phyloP scores from a whole-genome alignment of 2,329 filamentous ascomycete species.

The Ambrosiella beaveri region DNA sequence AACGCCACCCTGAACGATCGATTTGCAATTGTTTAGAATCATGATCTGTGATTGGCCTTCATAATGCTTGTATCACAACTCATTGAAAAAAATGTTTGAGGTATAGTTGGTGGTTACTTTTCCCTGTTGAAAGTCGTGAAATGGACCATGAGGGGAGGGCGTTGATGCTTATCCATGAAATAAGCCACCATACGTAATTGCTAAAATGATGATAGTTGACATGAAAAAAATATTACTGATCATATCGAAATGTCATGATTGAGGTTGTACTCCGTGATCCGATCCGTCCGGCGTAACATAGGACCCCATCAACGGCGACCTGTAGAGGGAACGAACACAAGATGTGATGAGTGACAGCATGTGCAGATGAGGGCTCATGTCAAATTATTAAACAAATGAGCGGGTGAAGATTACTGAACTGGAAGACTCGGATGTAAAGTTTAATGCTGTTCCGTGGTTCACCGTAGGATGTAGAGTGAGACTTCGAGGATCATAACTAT shows the following conservation, averaged over 20 bases:
- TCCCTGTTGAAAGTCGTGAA: no score
- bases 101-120: no score
- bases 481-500: not conserved
- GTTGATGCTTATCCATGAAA: no score
- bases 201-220: no score
- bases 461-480: not conserved
- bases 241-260: no score
- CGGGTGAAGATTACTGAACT: not conserved
- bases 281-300: no score
- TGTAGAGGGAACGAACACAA: not conserved
- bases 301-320: no score
- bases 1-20: not conserved
- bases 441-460: not conserved
- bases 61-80: not conserved
- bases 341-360: not conserved
- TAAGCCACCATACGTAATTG: no score
- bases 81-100: not conserved
- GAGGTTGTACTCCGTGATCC: no score
- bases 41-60: not conserved
- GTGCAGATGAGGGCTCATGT: not conserved
- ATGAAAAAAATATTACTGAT: no score
- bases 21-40: not conserved
- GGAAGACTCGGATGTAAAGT: not conserved
- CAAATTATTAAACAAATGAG: not conserved
- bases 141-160: no score